Conservation (phyloP, 768 basidiomycete species). For the Calocera cornea region DNA sequence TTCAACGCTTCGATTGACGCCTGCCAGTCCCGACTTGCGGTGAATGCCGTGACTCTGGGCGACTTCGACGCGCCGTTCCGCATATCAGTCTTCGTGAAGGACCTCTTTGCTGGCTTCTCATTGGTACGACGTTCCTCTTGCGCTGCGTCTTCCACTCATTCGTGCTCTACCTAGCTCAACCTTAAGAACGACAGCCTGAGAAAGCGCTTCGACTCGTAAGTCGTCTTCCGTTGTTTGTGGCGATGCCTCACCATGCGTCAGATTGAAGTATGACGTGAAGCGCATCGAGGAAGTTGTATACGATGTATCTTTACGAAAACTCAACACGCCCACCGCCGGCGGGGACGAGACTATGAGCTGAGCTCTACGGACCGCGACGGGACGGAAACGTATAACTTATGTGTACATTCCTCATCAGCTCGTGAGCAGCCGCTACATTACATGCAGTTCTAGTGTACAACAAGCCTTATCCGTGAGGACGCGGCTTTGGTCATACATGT, state of each 20-base stretch:
- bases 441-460: not conserved
- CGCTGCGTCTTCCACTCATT: not conserved
- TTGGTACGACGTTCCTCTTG: slow-evolving; percentile 38
- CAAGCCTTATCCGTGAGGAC: not conserved
- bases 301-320: slow-evolving; percentile 64
- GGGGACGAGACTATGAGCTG: not conserved
- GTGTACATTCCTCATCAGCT: not conserved
- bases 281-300: slow-evolving; percentile 87
- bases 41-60: slow-evolving; percentile 71
- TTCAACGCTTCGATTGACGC: not conserved
- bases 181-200: slow-evolving; percentile 67
- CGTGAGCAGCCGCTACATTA: not conserved
- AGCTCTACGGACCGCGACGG: not conserved
- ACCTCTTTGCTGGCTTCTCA: slow-evolving; percentile 69
- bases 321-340: slow-evolving; percentile 19
- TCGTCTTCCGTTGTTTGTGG: not conserved
- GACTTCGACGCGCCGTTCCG: slow-evolving; percentile 66
- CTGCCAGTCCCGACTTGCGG: slow-evolving; percentile 55
- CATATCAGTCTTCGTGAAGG: slow-evolving; percentile 20
- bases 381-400: not conserved
- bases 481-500: not conserved
- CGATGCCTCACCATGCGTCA: slow-evolving; percentile 14
- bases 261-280: slow-evolving; percentile 75
- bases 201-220: slow-evolving; percentile 41
- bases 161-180: slow-evolving; percentile 40